Base-by-base conservation (phyloP, 345 rosid species). In the Garcia nutans region DNA sequence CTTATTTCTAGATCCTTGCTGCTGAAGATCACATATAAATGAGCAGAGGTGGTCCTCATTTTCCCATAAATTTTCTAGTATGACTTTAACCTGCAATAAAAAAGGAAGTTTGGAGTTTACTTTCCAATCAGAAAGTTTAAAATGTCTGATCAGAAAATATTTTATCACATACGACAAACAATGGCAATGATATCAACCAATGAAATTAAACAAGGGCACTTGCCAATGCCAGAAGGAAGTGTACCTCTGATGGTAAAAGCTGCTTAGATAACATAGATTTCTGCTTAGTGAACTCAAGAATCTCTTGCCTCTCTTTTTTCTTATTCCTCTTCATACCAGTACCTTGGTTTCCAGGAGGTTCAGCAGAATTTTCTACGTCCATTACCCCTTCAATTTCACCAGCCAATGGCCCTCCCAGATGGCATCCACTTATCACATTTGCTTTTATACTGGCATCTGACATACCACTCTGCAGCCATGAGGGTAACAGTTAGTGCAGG, bases 41-140 rank as follows among this genome's bases (percentile, higher is more conserved):
- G 93, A 88, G 87, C 98, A 96, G 76, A 92, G 79, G 42, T 76
- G 89, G 63, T 76, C 56, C 87, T 96, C 99, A 81, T 96, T 92
- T 79, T 89, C 85, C 99, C 99, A 96, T 78, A 96, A 76, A 49
- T 76, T 73, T 83, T 89, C 84, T 54, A 87, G 65, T 71, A 89
- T 82, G 59, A 79, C 80, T 70, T 84, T 93, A 57, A 83, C 98
- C 98, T 96, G 83, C 66, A 74, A 79, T 42, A 82, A 54, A 67
- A 71, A 26, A n/a, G 22, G 11, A 63, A n/a, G 68, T 31, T 17
- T 10, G 3, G 28, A 49, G 26, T 16, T 0, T 62, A 57, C 22
- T 24, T 17, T 17, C 37, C 12, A 20, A 73, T 62, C n/a, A 15
- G 57, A 61, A 75, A 52, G 41, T 7, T 33, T 44, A 77, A 74